Evolutionary conservation across 2,329 filamentous ascomycete genomes (phyloP), one percentile per base, ranked within the genome.

Genomic region (Ophiostoma sp.): DNA sequence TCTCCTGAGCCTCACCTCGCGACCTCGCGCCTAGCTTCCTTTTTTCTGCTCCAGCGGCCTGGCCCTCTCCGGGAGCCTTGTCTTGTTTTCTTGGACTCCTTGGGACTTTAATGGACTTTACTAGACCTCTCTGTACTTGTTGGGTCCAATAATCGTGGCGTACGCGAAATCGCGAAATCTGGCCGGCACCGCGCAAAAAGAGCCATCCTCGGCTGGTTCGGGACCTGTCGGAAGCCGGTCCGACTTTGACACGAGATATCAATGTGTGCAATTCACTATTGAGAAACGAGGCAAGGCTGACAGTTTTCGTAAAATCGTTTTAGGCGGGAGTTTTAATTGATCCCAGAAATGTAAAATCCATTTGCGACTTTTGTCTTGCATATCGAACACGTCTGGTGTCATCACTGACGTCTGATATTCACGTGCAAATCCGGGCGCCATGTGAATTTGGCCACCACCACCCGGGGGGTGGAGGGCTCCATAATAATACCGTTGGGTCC

Each of bases 381-480:
- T 36, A 8, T 36, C 8, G 33, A 15, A 19, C 36, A 22, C 22
- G 15, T 11, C 12, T 36, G n/a, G 17, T 22, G 28, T 69, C 31
- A 28, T 52, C 45, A 11, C 45, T 52, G 45, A 59, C 36, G 52
- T 59, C 17, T 68, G 61, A 57, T 25, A 57, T 73, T 73, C 72
- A 73, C 72, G 72, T 73, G 72, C 69, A 70, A 73, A 71, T 71
- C 59, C 68, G 64, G 19, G 7, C 25, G 42, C 48, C 70, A 72
- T 68, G 70, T 72, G 70, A 68, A 57, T 22, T 19, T 66, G 61
- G 61, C 61, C 61, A 66, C 36, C 36, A 11, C 36, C n/a, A 12
- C 12, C 15, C 9, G 42, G 42, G 15, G 3, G 19, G 33, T 7
- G 19, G n/a, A 7, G 22, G 33, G n/a, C 68, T 42, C 48, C 48